phyloP scores from a whole-genome alignment of 306 rosid species.

The Spatholobus suberectus region DNA sequence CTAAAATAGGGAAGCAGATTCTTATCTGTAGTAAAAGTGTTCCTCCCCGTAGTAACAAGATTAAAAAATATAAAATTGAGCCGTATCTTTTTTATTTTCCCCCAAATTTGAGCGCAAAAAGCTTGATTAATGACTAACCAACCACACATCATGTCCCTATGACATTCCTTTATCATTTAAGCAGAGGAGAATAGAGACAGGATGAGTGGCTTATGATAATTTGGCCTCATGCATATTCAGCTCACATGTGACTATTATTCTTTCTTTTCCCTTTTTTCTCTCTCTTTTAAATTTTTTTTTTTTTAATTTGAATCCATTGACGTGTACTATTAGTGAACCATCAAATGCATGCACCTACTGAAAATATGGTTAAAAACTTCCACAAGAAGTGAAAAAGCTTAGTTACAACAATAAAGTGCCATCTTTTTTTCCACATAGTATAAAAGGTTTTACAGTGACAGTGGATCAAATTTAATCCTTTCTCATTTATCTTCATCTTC shows the following conservation, averaged over 20 bases:
- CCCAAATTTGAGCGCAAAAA: slow-evolving; percentile 21
- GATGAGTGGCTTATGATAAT: slow-evolving; percentile 67
- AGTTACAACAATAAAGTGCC: slow-evolving; percentile 25
- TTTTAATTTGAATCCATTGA: background rate
- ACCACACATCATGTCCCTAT: slow-evolving; percentile 18
- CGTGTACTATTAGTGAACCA: slow-evolving; percentile 18
- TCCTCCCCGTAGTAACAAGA: slow-evolving; percentile 30
- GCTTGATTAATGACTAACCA: slow-evolving; percentile 42
- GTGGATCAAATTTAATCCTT: slow-evolving; percentile 3
- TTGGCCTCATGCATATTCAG: slow-evolving; percentile 47
- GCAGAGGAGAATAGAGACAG: slow-evolving; percentile 37
- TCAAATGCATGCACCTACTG: slow-evolving; percentile 34
- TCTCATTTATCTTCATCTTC: slow-evolving; percentile 40
- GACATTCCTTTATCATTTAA: slow-evolving; percentile 49
- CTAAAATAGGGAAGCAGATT: slow-evolving; percentile 44
- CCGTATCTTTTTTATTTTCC: slow-evolving; percentile 1
- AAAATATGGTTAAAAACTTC: slow-evolving; percentile 25
- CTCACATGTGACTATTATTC: slow-evolving; percentile 54
- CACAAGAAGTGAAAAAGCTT: slow-evolving; percentile 30
- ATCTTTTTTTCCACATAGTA: background rate
- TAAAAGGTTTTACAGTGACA: background rate
- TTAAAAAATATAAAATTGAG: slow-evolving; percentile 43
- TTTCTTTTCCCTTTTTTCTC: slow-evolving; percentile 13
- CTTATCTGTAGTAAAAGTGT: slow-evolving; percentile 15
- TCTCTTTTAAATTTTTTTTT: background rate